These are phyloP conservation scores for Penicillium bovifimosum DNA, from an alignment of 495 filamentous ascomycete genomes.

Conservation along the genomic window DNA sequence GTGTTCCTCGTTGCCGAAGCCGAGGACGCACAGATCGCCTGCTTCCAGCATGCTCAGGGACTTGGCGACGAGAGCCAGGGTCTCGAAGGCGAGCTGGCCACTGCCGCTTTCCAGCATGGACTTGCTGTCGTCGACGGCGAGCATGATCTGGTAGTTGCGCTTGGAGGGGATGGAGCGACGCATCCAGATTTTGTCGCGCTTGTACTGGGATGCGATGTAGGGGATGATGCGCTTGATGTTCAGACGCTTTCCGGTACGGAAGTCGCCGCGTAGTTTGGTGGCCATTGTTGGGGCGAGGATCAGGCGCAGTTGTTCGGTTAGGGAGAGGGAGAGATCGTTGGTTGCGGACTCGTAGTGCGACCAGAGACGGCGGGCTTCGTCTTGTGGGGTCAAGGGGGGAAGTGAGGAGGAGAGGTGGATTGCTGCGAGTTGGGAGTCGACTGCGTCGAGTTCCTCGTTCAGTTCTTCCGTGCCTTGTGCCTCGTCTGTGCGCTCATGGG, in stretches of 20 bases:
- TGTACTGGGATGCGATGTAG: constrained; percentile 94
- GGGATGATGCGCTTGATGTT: constrained; percentile 99
- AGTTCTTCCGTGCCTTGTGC: constrained; percentile 38
- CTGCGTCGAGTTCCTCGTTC: constrained; percentile 60
- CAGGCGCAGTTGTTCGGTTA: constrained; percentile 90
- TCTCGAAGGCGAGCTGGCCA: constrained; percentile 77
- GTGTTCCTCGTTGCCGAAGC: constrained; percentile 70
- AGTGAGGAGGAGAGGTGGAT: constrained; percentile 57
- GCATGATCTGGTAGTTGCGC: constrained; percentile 91
- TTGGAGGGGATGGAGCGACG: constrained; percentile 84
- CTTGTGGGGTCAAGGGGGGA: constrained; percentile 36
- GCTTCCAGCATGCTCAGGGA: constrained; percentile 86
- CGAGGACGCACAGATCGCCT: constrained; percentile 81
- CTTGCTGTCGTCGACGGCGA: constrained; percentile 92
- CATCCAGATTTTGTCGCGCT: constrained; percentile 99
- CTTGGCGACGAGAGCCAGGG: constrained; percentile 80
- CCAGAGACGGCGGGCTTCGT: constrained; percentile 78
- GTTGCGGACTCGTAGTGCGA: constrained; percentile 75
- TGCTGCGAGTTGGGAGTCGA: constrained; percentile 66
- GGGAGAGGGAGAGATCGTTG: constrained; percentile 73
- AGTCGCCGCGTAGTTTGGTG: constrained; percentile 93
- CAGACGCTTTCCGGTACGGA: constrained; percentile 94
- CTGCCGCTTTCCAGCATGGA: constrained; percentile 77
- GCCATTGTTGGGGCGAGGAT: constrained; percentile 92
- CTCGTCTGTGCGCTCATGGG: constrained; percentile 27